Evolutionary conservation across 2,329 filamentous ascomycete genomes (phyloP).

Genomic region (Fusarium tanahbumbuense): DNA sequence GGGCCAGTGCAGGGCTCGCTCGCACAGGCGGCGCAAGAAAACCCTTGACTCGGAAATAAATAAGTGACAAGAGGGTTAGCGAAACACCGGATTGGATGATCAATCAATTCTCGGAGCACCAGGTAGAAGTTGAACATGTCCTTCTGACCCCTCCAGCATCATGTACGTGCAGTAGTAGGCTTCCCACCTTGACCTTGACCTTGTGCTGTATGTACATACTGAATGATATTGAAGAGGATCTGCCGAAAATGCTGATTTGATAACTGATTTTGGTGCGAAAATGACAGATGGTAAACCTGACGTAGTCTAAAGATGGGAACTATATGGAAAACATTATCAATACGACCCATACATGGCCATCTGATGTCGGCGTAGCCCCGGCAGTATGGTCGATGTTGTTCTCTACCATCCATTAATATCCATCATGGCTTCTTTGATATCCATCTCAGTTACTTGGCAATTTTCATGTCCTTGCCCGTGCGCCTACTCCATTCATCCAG

Average conservation of each 20-base stretch:
- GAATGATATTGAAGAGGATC: not conserved
- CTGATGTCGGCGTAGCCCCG: constrained; percentile 20
- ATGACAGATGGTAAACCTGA: constrained; percentile 23
- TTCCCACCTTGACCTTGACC: not conserved
- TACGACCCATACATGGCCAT: constrained; percentile 14
- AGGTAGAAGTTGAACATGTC: constrained; percentile 14
- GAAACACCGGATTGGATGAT: constrained; percentile 30
- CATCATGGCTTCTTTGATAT: not conserved
- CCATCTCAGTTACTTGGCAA: not conserved
- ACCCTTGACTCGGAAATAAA: constrained; percentile 30
- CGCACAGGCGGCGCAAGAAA: constrained; percentile 11
- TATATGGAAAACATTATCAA: constrained; percentile 29
- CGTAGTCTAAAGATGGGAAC: constrained; percentile 15
- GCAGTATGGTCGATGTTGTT: constrained; percentile 7
- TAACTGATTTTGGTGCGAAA: constrained; percentile 12
- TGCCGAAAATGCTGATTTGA: constrained; percentile 5
- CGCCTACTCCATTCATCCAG: constrained; percentile 23
- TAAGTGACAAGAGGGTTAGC: constrained; percentile 12
- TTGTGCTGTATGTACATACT: not conserved
- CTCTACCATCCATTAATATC: not conserved
- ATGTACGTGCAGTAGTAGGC: not conserved
- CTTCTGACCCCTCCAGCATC: constrained; percentile 33
- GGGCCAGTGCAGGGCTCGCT: constrained; percentile 25
- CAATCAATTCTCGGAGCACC: constrained; percentile 8
- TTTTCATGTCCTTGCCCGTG: constrained; percentile 14